Conservation (phyloP, 2,329 filamentous ascomycete genomes). For the Rugonectria rugulosa region DNA sequence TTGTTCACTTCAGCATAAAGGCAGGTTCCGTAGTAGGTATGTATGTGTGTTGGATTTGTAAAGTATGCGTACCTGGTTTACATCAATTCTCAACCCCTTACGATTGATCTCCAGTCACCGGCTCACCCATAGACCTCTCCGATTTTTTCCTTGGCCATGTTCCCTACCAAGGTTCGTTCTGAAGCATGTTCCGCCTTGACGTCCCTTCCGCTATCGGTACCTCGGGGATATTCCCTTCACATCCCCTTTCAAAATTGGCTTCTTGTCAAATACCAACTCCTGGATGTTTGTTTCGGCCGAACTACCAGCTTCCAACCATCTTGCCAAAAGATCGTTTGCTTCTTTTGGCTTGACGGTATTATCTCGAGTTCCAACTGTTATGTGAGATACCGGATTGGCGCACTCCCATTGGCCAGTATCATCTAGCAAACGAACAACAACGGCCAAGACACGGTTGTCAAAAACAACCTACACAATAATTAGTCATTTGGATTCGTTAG, state of each 20-base stretch:
- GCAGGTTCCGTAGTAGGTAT: too few relatives aligned
- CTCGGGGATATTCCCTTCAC: slow-evolving; percentile 59
- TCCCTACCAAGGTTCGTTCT: too few relatives aligned
- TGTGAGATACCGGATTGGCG: slow-evolving; percentile 80
- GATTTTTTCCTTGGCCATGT: too few relatives aligned
- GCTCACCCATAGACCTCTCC: too few relatives aligned
- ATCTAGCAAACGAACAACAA: slow-evolving; percentile 78
- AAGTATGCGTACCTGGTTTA: too few relatives aligned
- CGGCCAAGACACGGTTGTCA: slow-evolving; percentile 87
- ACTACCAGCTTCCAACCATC: slow-evolving; percentile 71
- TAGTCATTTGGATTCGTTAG: slow-evolving; percentile 9
- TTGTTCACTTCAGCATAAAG: too few relatives aligned
- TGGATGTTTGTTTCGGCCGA: slow-evolving; percentile 53
- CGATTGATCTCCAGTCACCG: too few relatives aligned
- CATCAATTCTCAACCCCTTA: too few relatives aligned
- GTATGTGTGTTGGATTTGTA: too few relatives aligned
- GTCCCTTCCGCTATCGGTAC: slow-evolving; percentile 41
- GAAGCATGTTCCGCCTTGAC: not conserved
- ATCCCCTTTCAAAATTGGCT: slow-evolving; percentile 55
- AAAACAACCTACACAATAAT: slow-evolving; percentile 70
- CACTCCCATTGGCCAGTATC: slow-evolving; percentile 68
- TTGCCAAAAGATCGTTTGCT: slow-evolving; percentile 83
- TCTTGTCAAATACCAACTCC: slow-evolving; percentile 59
- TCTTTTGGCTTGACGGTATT: slow-evolving; percentile 86
- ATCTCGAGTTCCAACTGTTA: slow-evolving; percentile 86